Base-by-base conservation (phyloP, 345 rosid species). In the Toxicodendron radicans region DNA sequence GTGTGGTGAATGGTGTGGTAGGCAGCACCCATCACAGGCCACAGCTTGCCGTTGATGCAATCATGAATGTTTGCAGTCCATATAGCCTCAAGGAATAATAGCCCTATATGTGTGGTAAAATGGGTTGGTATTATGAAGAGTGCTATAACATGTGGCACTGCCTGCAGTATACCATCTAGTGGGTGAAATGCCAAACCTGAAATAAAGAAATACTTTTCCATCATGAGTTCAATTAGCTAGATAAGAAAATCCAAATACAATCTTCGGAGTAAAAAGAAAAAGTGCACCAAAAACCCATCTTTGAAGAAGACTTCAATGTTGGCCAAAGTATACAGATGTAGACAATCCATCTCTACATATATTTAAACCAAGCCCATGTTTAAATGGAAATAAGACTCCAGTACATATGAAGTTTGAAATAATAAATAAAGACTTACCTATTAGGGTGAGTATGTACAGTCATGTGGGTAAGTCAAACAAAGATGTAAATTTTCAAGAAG, bases 11-110 rank as follows among this genome's bases (percentile, higher is more conserved):
- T 89, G 12, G 99, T 95, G 81, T 95, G 99, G 86, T 91, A 90
- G 35, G 98, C 99, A 52, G 99, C 97, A 21, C 99, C 99, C 99
- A 95, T 93, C 23, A 91, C 82, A 2, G 99, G 96, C 99, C 99
- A 93, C 2, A 89, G 35, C 57, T 89, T 89, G 58, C 78, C 86
- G 23, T 95, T 91, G 80, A 95, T 95, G 81, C 98, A 93, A 64
- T 95, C 99, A 49, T 95, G 99, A 58, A 95, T 91, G 79, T 93
- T 95, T 0, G 98, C 89, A 0, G 97, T 91, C 99, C 99, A 95
- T 80, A 93, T 66, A 10, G 86, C 94, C 81, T 95, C 99, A 0
- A 93, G 52, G 79, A 93, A 93, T 63, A 93, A 66, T 69, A 95
- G 93, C 49, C 71, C 92, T 38, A 95, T 32, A 74, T 95, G 98